Evolutionary conservation across 495 filamentous ascomycete species (phyloP).

Genomic region (Pyrenula massariospora): DNA sequence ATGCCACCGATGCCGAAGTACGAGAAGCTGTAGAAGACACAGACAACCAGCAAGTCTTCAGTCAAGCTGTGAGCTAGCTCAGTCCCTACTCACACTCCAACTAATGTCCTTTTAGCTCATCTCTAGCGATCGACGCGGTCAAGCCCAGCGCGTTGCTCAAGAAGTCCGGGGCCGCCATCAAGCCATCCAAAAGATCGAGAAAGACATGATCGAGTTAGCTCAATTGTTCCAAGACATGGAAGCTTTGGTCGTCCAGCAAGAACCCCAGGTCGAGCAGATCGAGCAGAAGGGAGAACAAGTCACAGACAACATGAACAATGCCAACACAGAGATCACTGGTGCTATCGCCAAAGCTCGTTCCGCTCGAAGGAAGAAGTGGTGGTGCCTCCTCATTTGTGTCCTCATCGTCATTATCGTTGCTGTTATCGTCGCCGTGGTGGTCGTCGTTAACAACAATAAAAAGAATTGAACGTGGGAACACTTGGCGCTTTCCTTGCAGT

Average conservation of each 20-base stretch:
- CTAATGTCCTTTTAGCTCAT: constrained; percentile 28
- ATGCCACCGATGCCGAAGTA: constrained; percentile 72
- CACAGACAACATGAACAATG: constrained; percentile 64
- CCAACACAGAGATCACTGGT: constrained; percentile 62
- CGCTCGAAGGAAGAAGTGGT: constrained; percentile 95
- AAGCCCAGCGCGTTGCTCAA: constrained; percentile 64
- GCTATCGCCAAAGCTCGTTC: constrained; percentile 71
- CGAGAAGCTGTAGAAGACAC: constrained; percentile 63
- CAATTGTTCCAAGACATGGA: constrained; percentile 80
- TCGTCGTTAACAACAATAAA: constrained; percentile 26
- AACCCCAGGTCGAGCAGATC: constrained; percentile 61
- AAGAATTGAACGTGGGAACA: not conserved
- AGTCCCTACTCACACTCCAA: constrained; percentile 1
- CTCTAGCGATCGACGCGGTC: constrained; percentile 59
- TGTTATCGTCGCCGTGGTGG: constrained; percentile 36
- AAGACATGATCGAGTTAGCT: constrained; percentile 72
- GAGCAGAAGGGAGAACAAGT: constrained; percentile 73
- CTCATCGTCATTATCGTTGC: constrained; percentile 35
- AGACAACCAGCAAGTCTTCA: constrained; percentile 58
- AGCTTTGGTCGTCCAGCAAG: constrained; percentile 71
- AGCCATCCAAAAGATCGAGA: constrained; percentile 83
- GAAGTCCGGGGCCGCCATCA: constrained; percentile 75
- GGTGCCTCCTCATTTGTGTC: constrained; percentile 61
- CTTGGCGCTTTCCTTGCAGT: not conserved
- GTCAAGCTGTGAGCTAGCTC: constrained; percentile 56